phyloP scores from a whole-genome alignment of 2,329 filamentous ascomycete species.

The Arthrobotrys entomopaga region DNA sequence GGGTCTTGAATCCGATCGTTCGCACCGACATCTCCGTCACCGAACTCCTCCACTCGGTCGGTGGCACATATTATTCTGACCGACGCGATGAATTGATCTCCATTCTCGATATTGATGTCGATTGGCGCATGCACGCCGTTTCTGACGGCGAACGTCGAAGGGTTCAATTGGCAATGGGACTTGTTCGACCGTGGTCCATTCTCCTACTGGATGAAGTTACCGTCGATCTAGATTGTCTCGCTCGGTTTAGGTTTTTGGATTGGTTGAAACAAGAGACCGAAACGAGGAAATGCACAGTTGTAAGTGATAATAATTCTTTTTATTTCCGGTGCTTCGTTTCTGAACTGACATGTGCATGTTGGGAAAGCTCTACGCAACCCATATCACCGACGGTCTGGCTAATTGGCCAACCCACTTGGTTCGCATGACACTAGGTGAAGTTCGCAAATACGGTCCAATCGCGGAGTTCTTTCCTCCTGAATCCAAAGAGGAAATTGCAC shows the following conservation, averaged over 20 bases:
- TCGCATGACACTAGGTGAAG: constrained; percentile 89
- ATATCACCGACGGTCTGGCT: constrained; percentile 94
- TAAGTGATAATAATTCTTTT: constrained; percentile 12
- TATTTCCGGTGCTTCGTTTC: not conserved
- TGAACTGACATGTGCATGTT: no score
- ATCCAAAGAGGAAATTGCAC: constrained; percentile 54
- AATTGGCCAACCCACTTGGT: constrained; percentile 95
- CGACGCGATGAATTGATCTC: constrained; percentile 85
- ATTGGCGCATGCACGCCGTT: constrained; percentile 96
- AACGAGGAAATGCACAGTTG: constrained; percentile 80
- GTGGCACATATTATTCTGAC: constrained; percentile 82
- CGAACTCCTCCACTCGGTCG: constrained; percentile 84
- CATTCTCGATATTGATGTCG: constrained; percentile 89
- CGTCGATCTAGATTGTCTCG: constrained; percentile 90
- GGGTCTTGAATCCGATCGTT: constrained; percentile 97
- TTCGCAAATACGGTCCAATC: constrained; percentile 85
- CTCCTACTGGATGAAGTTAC: constrained; percentile 89
- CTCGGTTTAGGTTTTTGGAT: constrained; percentile 81
- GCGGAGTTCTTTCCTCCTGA: constrained; percentile 72
- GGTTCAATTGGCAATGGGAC: constrained; percentile 95
- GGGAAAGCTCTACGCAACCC: constrained; percentile 83
- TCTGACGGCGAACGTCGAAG: constrained; percentile 86
- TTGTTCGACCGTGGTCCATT: constrained; percentile 89
- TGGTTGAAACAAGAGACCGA: constrained; percentile 92
- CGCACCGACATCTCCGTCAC: constrained; percentile 92